These are phyloP conservation scores for Podaxis rugospora DNA, from an alignment of 768 basidiomycete species.

Conservation along the genomic window DNA sequence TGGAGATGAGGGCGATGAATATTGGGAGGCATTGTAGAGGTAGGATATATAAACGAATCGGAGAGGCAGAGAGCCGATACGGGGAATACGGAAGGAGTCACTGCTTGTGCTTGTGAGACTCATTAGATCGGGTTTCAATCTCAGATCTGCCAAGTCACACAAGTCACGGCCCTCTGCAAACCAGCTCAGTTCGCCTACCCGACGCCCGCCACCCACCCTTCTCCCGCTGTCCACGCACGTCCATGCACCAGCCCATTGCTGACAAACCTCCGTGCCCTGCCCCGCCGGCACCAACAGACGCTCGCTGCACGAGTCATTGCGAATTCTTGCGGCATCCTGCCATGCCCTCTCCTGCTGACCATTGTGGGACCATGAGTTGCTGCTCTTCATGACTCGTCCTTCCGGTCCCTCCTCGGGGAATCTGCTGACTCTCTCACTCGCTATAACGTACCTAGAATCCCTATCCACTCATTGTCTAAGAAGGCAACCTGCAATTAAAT, in stretches of 20 bases:
- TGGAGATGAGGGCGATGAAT: slow-evolving; percentile 11
- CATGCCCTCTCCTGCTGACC: not conserved
- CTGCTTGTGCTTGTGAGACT: slow-evolving; percentile 16
- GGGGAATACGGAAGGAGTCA: slow-evolving; percentile 25
- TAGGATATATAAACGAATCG: slow-evolving; percentile 28
- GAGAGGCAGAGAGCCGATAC: slow-evolving; percentile 28
- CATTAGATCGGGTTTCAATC: slow-evolving; percentile 4
- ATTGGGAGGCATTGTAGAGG: slow-evolving; percentile 1
- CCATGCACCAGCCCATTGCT: not conserved
- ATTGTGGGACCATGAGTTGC: not conserved
- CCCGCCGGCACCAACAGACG: not conserved
- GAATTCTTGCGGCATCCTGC: not conserved
- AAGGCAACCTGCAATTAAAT: not conserved
- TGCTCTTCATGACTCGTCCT: not conserved
- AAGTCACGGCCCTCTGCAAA: not conserved
- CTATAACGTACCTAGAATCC: not conserved
- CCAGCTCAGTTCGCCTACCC: slow-evolving; percentile 11
- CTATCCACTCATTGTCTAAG: not conserved
- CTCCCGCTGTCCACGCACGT: slow-evolving; percentile 11
- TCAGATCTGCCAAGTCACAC: slow-evolving; percentile 14
- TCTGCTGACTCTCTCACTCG: not conserved
- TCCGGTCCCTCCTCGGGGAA: not conserved
- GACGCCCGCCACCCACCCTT: slow-evolving; percentile 11
- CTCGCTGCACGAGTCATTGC: slow-evolving; percentile 1
- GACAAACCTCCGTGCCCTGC: not conserved